These are phyloP conservation scores for Pseudogymnoascus sp. DNA, from an alignment of 2,329 filamentous ascomycete genomes.

Conservation along the genomic window DNA sequence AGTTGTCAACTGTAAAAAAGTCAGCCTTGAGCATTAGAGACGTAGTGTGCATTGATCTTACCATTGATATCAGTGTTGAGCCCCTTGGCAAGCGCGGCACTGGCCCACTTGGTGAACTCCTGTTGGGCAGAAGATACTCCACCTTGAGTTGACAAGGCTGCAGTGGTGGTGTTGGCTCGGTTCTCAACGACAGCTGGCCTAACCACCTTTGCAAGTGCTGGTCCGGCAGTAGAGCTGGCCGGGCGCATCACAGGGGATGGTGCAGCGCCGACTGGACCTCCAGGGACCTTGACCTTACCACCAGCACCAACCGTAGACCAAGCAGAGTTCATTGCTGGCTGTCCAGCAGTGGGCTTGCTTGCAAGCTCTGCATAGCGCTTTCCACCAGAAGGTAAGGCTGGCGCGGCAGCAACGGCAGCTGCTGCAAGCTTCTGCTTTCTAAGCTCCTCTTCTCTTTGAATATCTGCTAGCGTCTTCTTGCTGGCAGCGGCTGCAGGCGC, in stretches of 20 bases:
- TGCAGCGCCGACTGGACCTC: slow-evolving; percentile 41
- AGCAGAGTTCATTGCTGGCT: slow-evolving; percentile 45
- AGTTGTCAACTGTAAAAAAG: slow-evolving; percentile 47
- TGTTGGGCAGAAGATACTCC: slow-evolving; percentile 55
- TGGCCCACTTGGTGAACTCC: slow-evolving; percentile 91
- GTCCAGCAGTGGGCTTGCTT: slow-evolving; percentile 53
- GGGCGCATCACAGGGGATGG: slow-evolving; percentile 35
- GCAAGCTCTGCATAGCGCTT: slow-evolving; percentile 96
- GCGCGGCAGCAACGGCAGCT: slow-evolving; percentile 36
- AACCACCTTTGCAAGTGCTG: slow-evolving; percentile 41
- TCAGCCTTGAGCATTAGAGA: neutral
- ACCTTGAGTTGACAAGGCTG: slow-evolving; percentile 32
- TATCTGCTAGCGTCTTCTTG: slow-evolving; percentile 92
- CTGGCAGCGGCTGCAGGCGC: slow-evolving; percentile 28
- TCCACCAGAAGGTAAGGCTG: slow-evolving; percentile 40
- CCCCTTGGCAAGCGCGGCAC: slow-evolving; percentile 68
- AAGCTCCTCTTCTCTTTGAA: slow-evolving; percentile 90
- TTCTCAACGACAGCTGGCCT: slow-evolving; percentile 34
- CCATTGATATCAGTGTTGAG: slow-evolving; percentile 59
- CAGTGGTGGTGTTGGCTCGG: slow-evolving; percentile 38
- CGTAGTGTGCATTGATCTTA: slow-evolving; percentile 32
- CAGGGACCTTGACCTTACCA: slow-evolving; percentile 78
- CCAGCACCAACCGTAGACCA: slow-evolving; percentile 96
- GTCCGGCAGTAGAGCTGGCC: slow-evolving; percentile 25
- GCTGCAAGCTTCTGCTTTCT: slow-evolving; percentile 67